Evolutionary conservation across 2,329 filamentous ascomycete genomes (phyloP), one percentile per base, ranked within the genome.

Genomic region (Hypomyces perniciosus): DNA sequence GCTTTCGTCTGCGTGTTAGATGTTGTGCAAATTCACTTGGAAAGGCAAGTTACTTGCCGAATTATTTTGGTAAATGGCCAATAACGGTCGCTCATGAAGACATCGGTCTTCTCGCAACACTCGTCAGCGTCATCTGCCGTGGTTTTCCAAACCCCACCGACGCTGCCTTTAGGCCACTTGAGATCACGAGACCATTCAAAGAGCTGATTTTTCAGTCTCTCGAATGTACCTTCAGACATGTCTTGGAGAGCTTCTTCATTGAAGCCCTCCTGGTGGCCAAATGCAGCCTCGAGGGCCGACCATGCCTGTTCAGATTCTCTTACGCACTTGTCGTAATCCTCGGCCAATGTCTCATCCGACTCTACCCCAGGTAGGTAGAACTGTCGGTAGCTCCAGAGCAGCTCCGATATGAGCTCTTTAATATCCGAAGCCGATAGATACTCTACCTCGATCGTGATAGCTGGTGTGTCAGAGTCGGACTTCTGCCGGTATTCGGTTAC

Each of bases 221-320:
- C 58, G 6, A 58, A 31, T 8, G 62, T 60, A 0, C 59, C 62
- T 3, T 65, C 57, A 0, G 65, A 61, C 57, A 59, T 62, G 33
- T 66, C 62, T 20, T 51, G 44, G 4, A 59, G 51, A 28, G 59
- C 54, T 0, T 48, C 39, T 33, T 59, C 52, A 9, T 44, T 63
- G 44, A 67, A 65, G 3, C 53, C 46, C 6, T 41, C 33, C 26
- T 64, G 54, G 47, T 68, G 63, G 7, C 57, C 52, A 54, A 69
- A 63, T 44, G 70, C 61, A 44, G 70, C 58, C 48, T 65, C 46
- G 28, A 71, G 47, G 56, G 70, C 57, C 59, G 61, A 60, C 72
- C 74, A 52, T 64, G 76, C 60, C 68, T 79, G 54, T n/a, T 59
- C 60, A 1, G 67, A 68, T 48, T 66, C 59, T 26, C 56, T 48